Evolutionary conservation across 768 basidiomycete species (phyloP), one percentile per base, ranked within the genome.

Genomic region (Psilocybe tampanensis): DNA sequence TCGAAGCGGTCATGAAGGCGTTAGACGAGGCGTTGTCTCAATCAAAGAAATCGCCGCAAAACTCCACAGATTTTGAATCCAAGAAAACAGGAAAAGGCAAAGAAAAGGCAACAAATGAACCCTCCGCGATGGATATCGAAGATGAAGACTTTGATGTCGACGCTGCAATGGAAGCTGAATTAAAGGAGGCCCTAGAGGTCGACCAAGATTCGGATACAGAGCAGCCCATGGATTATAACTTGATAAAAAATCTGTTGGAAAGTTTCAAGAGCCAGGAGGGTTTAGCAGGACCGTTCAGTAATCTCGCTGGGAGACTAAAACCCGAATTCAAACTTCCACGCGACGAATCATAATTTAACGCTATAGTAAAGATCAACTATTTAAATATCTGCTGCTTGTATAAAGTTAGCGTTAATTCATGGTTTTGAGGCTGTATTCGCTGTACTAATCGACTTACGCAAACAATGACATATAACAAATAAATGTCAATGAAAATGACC

Each of bases 201-300:
- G 83, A 78, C 7, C 26, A 48, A 18, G 84, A 85, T n/a, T 85
- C 80, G 21, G 83, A 77, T 24, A 76, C 75, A 42, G 78, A 74
- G 2, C 75, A 75, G 11, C 76, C 78, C 34, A 78, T 84, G 66
- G 94, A 99, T 70, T 97, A 95, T 71, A 87, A 87, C 63, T 74
- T 98, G 65, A 96, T 98, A 77, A 96, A 94, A 74, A 96, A 97
- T 71, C 95, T 99, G 71, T 72, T 98, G 71, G 94, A 97, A 76
- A 96, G 94, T 72, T 98, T 93, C 79, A 94, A 92, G 69, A 88
- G 88, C 60, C 97, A 99, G 68, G 90, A 70, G 8, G 97, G 97
- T 21, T 72, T 92, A 48, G 85, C 92, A 22, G 97, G 97, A 1
- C 97, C 95, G 21, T 95, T 97, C 13, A 82, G 95, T 52, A 97